Evolutionary conservation across 768 basidiomycete genomes (phyloP).

Genomic region (Cyathus striatus): DNA sequence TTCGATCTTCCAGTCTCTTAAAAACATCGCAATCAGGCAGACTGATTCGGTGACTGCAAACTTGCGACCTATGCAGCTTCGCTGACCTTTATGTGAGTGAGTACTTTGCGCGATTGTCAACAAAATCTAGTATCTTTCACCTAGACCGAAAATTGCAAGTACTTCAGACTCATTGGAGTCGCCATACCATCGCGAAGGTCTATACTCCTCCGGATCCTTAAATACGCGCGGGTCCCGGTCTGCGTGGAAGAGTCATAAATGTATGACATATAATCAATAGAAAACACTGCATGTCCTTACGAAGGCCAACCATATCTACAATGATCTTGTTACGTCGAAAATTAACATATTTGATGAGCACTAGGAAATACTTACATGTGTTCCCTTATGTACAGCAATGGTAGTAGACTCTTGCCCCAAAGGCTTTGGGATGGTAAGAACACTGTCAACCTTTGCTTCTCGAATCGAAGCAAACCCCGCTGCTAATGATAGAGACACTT

Average conservation of each 20-base stretch:
- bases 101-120: too few relatives aligned
- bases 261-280: too few relatives aligned
- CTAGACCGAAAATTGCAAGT: constrained; percentile 44
- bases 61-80: constrained; percentile 49
- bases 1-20: constrained; percentile 49
- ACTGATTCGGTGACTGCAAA: constrained; percentile 51
- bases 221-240: constrained; percentile 49
- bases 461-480: constrained; percentile 34
- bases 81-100: constrained; percentile 42
- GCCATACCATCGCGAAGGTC: constrained; percentile 47
- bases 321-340: constrained; percentile 21
- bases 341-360: not conserved
- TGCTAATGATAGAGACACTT: constrained; percentile 20
- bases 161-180: constrained; percentile 35
- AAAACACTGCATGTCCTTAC: constrained; percentile 27
- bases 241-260: constrained; percentile 11
- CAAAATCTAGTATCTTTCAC: too few relatives aligned
- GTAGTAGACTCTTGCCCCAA: constrained; percentile 28
- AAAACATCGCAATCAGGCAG: constrained; percentile 43
- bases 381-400: constrained; percentile 34
- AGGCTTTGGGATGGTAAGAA: constrained; percentile 33
- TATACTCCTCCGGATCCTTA: constrained; percentile 38
- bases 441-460: constrained; percentile 36
- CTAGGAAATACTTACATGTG: constrained; percentile 16
- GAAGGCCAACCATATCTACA: constrained; percentile 45